Base-by-base conservation (phyloP, 2,329 filamentous ascomycete genomes). In the Stemphylium lycopersici region DNA sequence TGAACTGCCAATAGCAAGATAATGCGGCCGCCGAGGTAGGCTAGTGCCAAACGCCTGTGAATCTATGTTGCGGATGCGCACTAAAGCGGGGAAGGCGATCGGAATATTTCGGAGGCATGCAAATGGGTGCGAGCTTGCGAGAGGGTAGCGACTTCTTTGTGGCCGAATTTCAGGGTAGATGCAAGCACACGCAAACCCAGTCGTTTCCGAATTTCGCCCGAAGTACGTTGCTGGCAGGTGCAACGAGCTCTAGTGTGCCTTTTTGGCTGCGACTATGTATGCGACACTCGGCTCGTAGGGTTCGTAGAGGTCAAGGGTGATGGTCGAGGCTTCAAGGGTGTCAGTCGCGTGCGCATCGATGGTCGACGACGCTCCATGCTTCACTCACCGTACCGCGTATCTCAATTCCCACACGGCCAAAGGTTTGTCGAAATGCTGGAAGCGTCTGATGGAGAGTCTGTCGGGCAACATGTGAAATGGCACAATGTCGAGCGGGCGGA, bases 401-500 rank as follows among this genome's bases (percentile, higher is more conserved):
- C 48, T 52, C 43, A 50, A 41, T 58, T 62, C 61, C 59, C 64
- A 66, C 50, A 66, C 62, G 41, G 65, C 65, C 46, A 68, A 48
- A 52, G 62, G 61, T 56, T 68, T 67, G 48, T 68, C 65, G 48
- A 68, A 68, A 18, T 57, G 61, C 58, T 59, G 56, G 65, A 66
- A 58, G 64, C 59, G 56, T 66, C 56, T 56, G 49, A 63, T 63
- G 52, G 58, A 63, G 55, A 56, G 34, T 41, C 44, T 58, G 56
- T 40, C 59, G 55, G 62, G 64, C 65, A 56, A 59, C 65, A 68
- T 68, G 65, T 68, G 65, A 67, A 61, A 61, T 59, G 55, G 56
- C 50, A 57, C 59, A 55, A 46, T 50, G 56, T 61, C 48, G 45
- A 65, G 48, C 37, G 55, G 58, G 33, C 38, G 46, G 37, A 44